Percentiles rank a stretch among this genome's conserved stretches.
Evolutionary conservation across 176 grass and related monocot species (phyloP).

Genomic region (Oryza australiensis): DNA sequence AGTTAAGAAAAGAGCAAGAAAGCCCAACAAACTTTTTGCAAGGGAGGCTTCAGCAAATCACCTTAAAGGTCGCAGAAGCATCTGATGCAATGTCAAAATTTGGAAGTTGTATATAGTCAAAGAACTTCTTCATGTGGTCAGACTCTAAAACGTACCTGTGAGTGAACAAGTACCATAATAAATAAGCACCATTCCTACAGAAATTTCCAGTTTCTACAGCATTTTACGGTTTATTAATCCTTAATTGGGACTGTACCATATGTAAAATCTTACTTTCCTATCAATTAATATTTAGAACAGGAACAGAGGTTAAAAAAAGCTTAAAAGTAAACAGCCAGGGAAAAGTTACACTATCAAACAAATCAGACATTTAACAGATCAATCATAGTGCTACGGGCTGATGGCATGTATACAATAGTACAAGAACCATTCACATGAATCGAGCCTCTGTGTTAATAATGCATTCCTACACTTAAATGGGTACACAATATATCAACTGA

Average conservation of each 20-base stretch:
- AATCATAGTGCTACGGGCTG: neutral
- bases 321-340: neutral
- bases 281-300: neutral
- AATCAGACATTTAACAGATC: neutral
- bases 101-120: slow-evolving; percentile 94
- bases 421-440: neutral
- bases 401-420: neutral
- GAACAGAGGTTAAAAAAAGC: slow-evolving; percentile 4
- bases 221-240: neutral
- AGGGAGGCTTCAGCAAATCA: slow-evolving; percentile 16
- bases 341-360: neutral
- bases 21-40: neutral
- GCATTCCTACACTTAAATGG: neutral
- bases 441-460: neutral
- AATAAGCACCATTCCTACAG: slow-evolving; percentile 9
- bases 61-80: slow-evolving; percentile 96
- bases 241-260: neutral
- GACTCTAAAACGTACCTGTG: slow-evolving; percentile 93
- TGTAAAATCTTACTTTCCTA: slow-evolving; percentile 16
- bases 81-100: slow-evolving; percentile 99
- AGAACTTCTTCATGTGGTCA: slow-evolving; percentile 98
- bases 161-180: slow-evolving; percentile 22
- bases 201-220: slow-evolving; percentile 7
- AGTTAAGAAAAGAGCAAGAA: slow-evolving; percentile 18
- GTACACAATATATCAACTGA: slow-evolving; percentile 1